Percentiles rank a stretch among this genome's conserved stretches.
Conservation (phyloP, 2,329 filamentous ascomycete genomes). For the Arachnomyces sp. region DNA sequence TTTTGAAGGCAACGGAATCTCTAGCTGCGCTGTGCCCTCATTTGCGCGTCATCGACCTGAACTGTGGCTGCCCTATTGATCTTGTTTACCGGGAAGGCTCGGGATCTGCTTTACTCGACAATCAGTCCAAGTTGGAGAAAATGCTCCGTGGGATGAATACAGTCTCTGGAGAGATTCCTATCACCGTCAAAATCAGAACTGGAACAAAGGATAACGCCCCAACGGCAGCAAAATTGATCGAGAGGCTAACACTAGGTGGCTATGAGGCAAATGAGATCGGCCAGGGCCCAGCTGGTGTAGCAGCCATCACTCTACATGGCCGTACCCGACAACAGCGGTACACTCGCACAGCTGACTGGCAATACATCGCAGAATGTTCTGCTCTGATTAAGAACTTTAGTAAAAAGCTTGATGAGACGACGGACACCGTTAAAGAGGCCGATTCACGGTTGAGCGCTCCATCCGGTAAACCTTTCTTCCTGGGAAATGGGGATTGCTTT, state of each 20-base stretch:
- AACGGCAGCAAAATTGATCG: slow-evolving; percentile 70
- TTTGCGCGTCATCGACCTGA: slow-evolving; percentile 84
- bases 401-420: slow-evolving; percentile 53
- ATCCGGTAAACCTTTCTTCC: slow-evolving; percentile 70
- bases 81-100: slow-evolving; percentile 81
- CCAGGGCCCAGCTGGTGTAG: slow-evolving; percentile 71
- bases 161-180: slow-evolving; percentile 80
- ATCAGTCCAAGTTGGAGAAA: slow-evolving; percentile 78
- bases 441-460: slow-evolving; percentile 67
- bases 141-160: slow-evolving; percentile 94
- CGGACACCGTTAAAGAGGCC: slow-evolving; percentile 69
- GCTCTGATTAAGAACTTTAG: slow-evolving; percentile 75
- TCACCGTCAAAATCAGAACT: slow-evolving; percentile 91
- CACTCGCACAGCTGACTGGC: slow-evolving; percentile 85
- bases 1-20: slow-evolving; percentile 77
- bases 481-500: slow-evolving; percentile 95
- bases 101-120: slow-evolving; percentile 86
- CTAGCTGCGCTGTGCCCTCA: slow-evolving; percentile 69
- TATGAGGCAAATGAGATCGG: slow-evolving; percentile 58
- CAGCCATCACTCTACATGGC: slow-evolving; percentile 92
- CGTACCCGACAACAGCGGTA: slow-evolving; percentile 91
- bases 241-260: slow-evolving; percentile 73
- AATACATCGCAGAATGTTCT: slow-evolving; percentile 84
- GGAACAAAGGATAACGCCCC: slow-evolving; percentile 74
- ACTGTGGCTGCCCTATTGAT: slow-evolving; percentile 96